Conservation (phyloP, 2,329 filamentous ascomycete species). For the Calonectria leucothoes region DNA sequence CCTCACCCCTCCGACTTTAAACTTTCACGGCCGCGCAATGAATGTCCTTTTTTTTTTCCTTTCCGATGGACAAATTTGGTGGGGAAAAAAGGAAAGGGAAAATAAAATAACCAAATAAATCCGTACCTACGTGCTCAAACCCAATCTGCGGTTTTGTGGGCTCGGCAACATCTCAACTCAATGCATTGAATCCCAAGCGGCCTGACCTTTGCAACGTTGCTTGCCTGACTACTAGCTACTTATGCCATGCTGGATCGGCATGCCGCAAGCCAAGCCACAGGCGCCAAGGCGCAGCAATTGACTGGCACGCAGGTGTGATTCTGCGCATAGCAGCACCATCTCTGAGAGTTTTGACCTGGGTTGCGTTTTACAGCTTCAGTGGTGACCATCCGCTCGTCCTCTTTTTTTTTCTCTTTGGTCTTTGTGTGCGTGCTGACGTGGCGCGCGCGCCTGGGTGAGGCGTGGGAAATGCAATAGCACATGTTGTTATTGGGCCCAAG, state of each 20-base stretch:
- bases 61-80: not conserved
- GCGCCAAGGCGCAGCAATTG: not conserved
- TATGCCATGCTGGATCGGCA: not conserved
- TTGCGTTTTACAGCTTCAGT: not conserved
- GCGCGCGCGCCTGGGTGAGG: not conserved
- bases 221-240: too few relatives aligned
- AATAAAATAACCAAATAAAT: too few relatives aligned
- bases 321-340: not conserved
- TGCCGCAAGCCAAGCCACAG: not conserved
- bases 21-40: not conserved
- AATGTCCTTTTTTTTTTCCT: not conserved
- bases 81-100: too few relatives aligned
- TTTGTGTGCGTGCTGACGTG: slow-evolving; percentile 1
- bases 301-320: not conserved
- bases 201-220: not conserved
- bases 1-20: not conserved
- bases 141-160: not conserved
- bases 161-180: not conserved
- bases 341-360: not conserved
- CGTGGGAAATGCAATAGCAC: not conserved
- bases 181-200: not conserved
- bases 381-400: not conserved
- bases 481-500: not conserved
- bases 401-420: too few relatives aligned
- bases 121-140: too few relatives aligned